Base-by-base conservation (phyloP, 1,284 basidiomycete species). In the Ustilago cynodontis region DNA sequence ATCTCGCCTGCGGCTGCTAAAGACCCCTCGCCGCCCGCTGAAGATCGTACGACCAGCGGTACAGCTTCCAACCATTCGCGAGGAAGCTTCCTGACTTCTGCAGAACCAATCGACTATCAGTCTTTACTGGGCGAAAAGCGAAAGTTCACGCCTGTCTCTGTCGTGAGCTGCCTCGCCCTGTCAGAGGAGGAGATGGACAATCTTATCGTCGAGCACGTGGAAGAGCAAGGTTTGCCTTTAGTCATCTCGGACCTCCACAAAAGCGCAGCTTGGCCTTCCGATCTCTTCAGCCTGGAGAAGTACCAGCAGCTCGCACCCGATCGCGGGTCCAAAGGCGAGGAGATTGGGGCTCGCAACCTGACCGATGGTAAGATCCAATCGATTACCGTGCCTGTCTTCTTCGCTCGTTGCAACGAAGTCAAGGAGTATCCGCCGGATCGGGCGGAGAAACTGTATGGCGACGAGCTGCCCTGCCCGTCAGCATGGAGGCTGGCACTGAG, bases 161-260 rank as follows among this genome's bases (percentile, higher is more conserved):
- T 33, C 10, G 26, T 72, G 1, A 72, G 70, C 43, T 72, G 70
- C 35, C 60, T 62, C 50, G 41, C 54, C 1, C 0, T 57, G 7
- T 47, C 58, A 1, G 37, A 49, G 3, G 35, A 70, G 24, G 62
- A 70, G 24, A 60, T 77, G 35, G 60, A 56, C 14, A 10, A 37
- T 24, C 54, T 61, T 18, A 68, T 77, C 33, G 33, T 53, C 10
- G 43, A 45, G 13, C 24, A 57, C 13, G 64, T 77, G 22, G 75
- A 77, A 35, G 41, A 33, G 1, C 6, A 53, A 13, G 58, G 71
- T 24, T 20, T 55, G 53, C 75, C 75, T 0, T 33, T 77, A 18
- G 61, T 77, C 29, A 67, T 77, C 28, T 62, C 67, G 28, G 71
- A 74, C 35, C 71, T 73, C n/a, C 56, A 77, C 35, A 67, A 60